Evolutionary conservation across 768 basidiomycete genomes (phyloP).

Genomic region (Kwoniella sp.): DNA sequence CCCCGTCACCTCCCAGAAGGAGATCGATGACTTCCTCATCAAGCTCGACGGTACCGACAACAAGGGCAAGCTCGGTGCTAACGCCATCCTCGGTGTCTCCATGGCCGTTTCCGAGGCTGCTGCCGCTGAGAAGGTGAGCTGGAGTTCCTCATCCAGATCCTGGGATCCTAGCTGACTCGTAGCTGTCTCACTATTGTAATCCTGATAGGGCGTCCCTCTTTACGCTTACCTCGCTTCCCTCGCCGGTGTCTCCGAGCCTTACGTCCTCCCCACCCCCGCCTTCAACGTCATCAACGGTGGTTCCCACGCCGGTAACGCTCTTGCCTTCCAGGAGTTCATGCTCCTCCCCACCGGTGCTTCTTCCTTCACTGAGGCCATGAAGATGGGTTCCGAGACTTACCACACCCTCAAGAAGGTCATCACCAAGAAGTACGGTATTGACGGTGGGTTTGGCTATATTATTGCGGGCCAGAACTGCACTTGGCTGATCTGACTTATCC

Average conservation of each 20-base stretch:
- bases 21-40: slow-evolving; percentile 96
- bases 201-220: slow-evolving; percentile 71
- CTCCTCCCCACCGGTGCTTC: slow-evolving; percentile 90
- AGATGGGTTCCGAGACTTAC: slow-evolving; percentile 95
- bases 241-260: slow-evolving; percentile 91
- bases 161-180: no score
- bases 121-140: slow-evolving; percentile 76
- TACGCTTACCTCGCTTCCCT: slow-evolving; percentile 96
- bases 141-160: background rate
- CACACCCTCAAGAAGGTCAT: slow-evolving; percentile 99
- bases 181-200: background rate
- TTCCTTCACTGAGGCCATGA: slow-evolving; percentile 94
- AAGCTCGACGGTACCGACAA: slow-evolving; percentile 95
- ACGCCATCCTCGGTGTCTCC: slow-evolving; percentile 97
- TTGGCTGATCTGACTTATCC: background rate
- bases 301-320: slow-evolving; percentile 98
- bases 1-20: slow-evolving; percentile 85
- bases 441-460: slow-evolving; percentile 65
- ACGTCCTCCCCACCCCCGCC: slow-evolving; percentile 84
- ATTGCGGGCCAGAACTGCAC: background rate
- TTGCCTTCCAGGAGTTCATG: slow-evolving; percentile 99
- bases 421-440: slow-evolving; percentile 97
- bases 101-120: slow-evolving; percentile 92
- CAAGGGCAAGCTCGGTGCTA: slow-evolving; percentile 99
- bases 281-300: slow-evolving; percentile 99